Conservation (phyloP, 2,329 filamentous ascomycete genomes). For the Ilyonectria destructans region DNA sequence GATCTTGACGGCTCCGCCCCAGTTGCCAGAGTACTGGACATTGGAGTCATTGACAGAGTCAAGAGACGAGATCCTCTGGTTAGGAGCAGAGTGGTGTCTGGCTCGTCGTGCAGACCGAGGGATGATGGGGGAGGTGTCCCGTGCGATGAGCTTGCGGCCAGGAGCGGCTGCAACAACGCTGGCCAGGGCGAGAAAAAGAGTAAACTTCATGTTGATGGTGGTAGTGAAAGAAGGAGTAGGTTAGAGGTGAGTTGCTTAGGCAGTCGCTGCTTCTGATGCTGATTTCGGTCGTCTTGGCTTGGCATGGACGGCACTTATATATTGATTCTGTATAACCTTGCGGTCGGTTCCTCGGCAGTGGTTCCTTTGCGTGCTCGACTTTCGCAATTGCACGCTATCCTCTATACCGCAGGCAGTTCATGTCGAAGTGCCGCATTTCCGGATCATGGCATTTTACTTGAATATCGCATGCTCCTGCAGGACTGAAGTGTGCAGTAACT, state of each 20-base stretch:
- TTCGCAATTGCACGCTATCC: not conserved
- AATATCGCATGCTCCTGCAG: not conserved
- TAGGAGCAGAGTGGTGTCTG: slow-evolving; percentile 36
- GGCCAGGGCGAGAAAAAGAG: slow-evolving; percentile 18
- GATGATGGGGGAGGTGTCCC: slow-evolving; percentile 20
- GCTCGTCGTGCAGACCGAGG: slow-evolving; percentile 25
- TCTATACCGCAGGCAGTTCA: not conserved
- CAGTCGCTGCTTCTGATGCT: slow-evolving; percentile 18
- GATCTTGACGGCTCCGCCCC: slow-evolving; percentile 51
- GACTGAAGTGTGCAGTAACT: not conserved
- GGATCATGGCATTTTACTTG: not conserved
- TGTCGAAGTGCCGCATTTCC: slow-evolving; percentile 1
- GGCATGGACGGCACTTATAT: slow-evolving; percentile 1
- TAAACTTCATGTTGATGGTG: slow-evolving; percentile 22
- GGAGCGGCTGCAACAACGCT: slow-evolving; percentile 25
- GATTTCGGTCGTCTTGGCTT: slow-evolving; percentile 13
- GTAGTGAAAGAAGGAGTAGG: slow-evolving; percentile 1
- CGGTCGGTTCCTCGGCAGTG: slow-evolving; percentile 5
- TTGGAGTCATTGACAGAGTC: slow-evolving; percentile 27
- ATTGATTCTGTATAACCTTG: not conserved
- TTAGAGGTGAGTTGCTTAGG: not conserved
- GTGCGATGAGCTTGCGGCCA: slow-evolving; percentile 16
- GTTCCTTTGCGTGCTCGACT: not conserved
- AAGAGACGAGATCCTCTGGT: slow-evolving; percentile 26
- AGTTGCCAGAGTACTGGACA: slow-evolving; percentile 49